phyloP scores from a whole-genome alignment of 305 asterid species.

The Fraxinus sp. region DNA sequence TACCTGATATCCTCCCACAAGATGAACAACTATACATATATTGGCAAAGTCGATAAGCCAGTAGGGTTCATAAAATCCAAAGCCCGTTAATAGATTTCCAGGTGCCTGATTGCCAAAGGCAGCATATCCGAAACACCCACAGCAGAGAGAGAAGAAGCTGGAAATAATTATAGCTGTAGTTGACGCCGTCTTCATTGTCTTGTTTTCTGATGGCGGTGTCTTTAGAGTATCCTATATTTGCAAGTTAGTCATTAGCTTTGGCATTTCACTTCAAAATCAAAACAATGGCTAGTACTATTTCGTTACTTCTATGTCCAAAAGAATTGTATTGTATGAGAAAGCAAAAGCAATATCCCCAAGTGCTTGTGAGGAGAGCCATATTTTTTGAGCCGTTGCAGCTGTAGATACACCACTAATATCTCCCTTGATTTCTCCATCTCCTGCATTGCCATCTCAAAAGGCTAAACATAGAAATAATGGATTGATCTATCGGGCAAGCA shows the following conservation, averaged over 20 bases:
- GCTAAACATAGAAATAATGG: not conserved
- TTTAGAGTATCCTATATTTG: constrained; percentile 41
- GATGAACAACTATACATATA: constrained; percentile 46
- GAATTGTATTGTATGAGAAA: constrained; percentile 43
- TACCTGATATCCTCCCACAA: constrained; percentile 49
- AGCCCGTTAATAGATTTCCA: constrained; percentile 43
- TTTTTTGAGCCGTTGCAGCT: constrained; percentile 31
- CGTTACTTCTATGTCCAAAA: constrained; percentile 46
- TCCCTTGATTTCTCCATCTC: constrained; percentile 47
- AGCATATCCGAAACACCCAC: constrained; percentile 47
- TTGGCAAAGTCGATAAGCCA: constrained; percentile 51
- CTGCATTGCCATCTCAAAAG: constrained; percentile 25
- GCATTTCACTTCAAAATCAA: constrained; percentile 23
- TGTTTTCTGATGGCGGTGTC: constrained; percentile 43
- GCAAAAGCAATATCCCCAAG: constrained; percentile 53
- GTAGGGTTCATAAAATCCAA: constrained; percentile 44
- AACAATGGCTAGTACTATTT: not conserved
- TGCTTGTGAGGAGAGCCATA: constrained; percentile 51
- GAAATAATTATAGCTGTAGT: constrained; percentile 36
- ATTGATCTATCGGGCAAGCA: not conserved
- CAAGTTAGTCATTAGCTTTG: not conserved
- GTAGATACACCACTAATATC: constrained; percentile 33
- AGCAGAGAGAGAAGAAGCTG: constrained; percentile 46
- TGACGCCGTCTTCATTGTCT: constrained; percentile 47
- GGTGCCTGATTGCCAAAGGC: constrained; percentile 44